phyloP scores from a whole-genome alignment of 176 grass and related monocot species.

The Lolium rigidum region DNA sequence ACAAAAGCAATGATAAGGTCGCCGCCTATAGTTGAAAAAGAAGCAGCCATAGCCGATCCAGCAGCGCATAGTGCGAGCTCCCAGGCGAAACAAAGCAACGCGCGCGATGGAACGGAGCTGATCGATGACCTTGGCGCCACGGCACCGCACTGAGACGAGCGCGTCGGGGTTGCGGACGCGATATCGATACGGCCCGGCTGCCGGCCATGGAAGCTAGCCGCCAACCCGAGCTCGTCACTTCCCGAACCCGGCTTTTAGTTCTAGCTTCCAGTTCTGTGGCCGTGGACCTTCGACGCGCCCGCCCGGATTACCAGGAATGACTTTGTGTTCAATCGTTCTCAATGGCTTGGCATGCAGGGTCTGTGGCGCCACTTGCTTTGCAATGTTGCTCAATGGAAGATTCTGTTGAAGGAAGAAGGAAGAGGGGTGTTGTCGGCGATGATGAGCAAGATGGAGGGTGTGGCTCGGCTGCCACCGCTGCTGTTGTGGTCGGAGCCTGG shows the following conservation, averaged over 20 bases:
- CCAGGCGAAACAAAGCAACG: neutral
- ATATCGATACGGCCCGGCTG: neutral
- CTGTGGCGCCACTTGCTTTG: too few species aligned
- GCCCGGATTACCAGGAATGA: too few species aligned
- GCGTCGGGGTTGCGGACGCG: neutral
- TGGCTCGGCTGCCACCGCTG: too few species aligned
- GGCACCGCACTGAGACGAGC: neutral
- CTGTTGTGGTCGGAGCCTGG: too few species aligned
- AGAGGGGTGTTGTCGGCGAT: too few species aligned
- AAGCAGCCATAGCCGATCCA: neutral
- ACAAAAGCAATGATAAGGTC: slow-evolving; percentile 11
- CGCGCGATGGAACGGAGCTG: neutral
- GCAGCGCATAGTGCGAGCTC: neutral
- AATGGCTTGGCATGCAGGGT: too few species aligned
- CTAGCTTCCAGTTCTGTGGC: too few species aligned
- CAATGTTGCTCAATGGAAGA: too few species aligned
- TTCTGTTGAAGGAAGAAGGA: too few species aligned
- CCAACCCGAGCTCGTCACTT: neutral
- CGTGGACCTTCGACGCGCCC: neutral
- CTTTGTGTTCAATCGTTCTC: too few species aligned
- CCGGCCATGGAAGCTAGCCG: neutral
- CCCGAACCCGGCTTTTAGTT: too few species aligned
- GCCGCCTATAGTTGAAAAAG: slow-evolving; percentile 6
- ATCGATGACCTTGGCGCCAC: neutral
- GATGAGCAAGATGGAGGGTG: too few species aligned